Evolutionary conservation across 2,329 filamentous ascomycete species (phyloP), one percentile per base, ranked within the genome.

Genomic region (Raffaelea deltoideospora): DNA sequence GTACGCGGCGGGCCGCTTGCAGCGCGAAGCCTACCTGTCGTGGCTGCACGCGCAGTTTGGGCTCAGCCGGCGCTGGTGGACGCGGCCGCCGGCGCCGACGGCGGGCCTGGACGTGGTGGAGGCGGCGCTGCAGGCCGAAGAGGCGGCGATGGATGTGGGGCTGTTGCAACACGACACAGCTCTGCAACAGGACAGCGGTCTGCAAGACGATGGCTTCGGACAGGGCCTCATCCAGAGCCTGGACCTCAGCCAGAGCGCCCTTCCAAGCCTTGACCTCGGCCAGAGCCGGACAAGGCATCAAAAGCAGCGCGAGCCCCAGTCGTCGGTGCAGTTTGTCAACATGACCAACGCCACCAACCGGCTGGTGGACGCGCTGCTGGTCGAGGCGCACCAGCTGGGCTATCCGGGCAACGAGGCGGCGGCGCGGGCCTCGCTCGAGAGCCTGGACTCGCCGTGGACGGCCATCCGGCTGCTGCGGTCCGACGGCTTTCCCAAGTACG

Each of bases 401-500:
- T 37, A 46, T 31, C 39, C 44, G 2, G 35, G 46, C n/a, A 44
- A 47, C 20, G 41, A 45, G 3, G 45, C 38, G 2, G 41, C 40
- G 7, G 41, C 44, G 9, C 42, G 37, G 10, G 17, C 33, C 2
- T 36, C 46, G 17, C 42, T 46, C n/a, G 35, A 43, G 22, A 52
- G 47, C 31, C 43, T 52, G 10, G 52, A 57, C 22, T 57, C 55
- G 18, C 46, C 51, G 0, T 47, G 41, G 43, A 51, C 45, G 14
- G 46, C 47, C n/a, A 51, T 57, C 9, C 47, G 48, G 5, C 37
- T 57, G 49, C 43, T 58, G 29, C 45, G 50, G 14, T 52, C 48
- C 3, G 52, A 55, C 3, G 54, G 54, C 32, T 56, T 55, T 41
- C 55, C 55, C 4, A 33, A 38, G 19, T 58, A 54, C 38, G 43